Conservation (phyloP, 805 yeast genomes). For the Yamadazyma sp. region DNA sequence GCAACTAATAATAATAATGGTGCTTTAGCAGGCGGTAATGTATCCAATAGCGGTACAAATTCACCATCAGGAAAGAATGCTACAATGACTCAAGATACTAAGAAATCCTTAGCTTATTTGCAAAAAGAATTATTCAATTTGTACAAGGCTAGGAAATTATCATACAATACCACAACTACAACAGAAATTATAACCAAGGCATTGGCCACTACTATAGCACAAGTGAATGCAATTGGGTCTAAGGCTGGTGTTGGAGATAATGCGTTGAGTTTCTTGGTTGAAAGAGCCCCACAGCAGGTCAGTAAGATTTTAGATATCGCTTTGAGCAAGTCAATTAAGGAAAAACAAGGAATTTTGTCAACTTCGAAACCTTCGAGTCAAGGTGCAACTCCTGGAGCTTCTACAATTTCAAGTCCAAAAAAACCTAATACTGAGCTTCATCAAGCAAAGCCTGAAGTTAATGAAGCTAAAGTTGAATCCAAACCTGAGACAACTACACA, state of each 20-base stretch:
- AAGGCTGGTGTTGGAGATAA: slow-evolving; percentile 77
- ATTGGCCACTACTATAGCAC: slow-evolving; percentile 88
- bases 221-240: slow-evolving; percentile 83
- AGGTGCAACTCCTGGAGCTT: slow-evolving; percentile 21
- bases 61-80: slow-evolving; percentile 9
- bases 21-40: too few relatives aligned
- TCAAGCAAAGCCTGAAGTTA: too few relatives aligned
- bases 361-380: slow-evolving; percentile 19
- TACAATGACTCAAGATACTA: slow-evolving; percentile 55
- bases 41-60: neutral
- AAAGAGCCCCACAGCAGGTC: slow-evolving; percentile 76
- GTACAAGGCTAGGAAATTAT: slow-evolving; percentile 67
- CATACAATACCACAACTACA: slow-evolving; percentile 76
- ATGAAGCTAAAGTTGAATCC: too few relatives aligned
- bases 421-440: slow-evolving; percentile 7
- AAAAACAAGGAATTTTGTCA: slow-evolving; percentile 27
- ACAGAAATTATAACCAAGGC: slow-evolving; percentile 87
- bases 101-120: slow-evolving; percentile 73
- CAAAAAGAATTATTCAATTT: slow-evolving; percentile 83
- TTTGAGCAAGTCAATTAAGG: slow-evolving; percentile 68
- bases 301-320: slow-evolving; percentile 79
- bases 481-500: too few relatives aligned
- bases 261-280: slow-evolving; percentile 73
- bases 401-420: slow-evolving; percentile 13
- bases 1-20: neutral